Base-by-base conservation (phyloP, 108 stramenopile species). In the Skeletonema costatum region DNA sequence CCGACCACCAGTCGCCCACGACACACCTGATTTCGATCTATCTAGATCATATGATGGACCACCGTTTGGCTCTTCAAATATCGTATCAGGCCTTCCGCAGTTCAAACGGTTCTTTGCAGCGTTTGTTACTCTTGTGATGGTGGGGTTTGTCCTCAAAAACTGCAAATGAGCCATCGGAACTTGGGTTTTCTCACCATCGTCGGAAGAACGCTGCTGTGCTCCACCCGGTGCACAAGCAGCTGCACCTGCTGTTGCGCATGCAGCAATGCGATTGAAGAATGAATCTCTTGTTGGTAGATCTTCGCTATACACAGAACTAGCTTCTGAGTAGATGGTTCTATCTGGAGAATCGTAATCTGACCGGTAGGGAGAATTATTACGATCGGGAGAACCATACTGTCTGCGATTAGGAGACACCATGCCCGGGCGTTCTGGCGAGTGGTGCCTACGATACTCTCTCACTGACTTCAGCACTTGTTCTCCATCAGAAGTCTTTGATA, bases 31-130 rank as follows among this genome's bases (percentile, higher is more conserved):
- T 62, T 72, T 64, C 14, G 70, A 38, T 71, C 39, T 72, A 30
- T 31, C 13, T 41, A 35, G 7, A 44, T 64, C 33, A 21, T 58
- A 29, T 46, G 39, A 42, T 21, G 61, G 32, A 32, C n/a, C 61
- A 39, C 69, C 75, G 32, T 74, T 75, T 4, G 70, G 79, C 46
- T 88, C 85, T 62, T 86, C 87, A 50, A 84, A 75, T 12, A 93
- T 88, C 0, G 81, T 80, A 65, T 90, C 92, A 2, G 88, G 87
- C 17, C 88, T 76, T 19, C 87, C 89, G 66, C 92, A 93, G 60
- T 77, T 11, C 11, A 41, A 84, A 36, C 75, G 71, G 35, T 69
- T 60, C 51, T 76, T 77, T 32, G 72, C 73, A 51, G 73, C 81
- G 71, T 74, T 60, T 12, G 77, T 29, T 13, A 75, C 80, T 30